Evolutionary conservation across 2,329 filamentous ascomycete genomes (phyloP).

Genomic region (Fusarium verticillioides): DNA sequence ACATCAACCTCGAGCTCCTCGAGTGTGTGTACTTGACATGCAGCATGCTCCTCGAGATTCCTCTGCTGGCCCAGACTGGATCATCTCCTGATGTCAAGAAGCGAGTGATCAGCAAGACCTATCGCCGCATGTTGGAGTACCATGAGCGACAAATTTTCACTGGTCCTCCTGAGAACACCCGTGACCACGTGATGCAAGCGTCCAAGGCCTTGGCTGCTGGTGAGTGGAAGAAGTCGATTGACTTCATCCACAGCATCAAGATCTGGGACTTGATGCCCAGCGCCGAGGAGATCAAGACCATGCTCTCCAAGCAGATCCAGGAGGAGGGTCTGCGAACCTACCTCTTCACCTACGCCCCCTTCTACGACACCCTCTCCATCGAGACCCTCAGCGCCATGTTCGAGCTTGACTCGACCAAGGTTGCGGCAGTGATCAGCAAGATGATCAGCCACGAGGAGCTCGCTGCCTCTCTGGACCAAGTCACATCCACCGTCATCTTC

Average conservation of each 20-base stretch:
- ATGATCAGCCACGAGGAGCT: conserved; percentile 99
- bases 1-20: conserved; percentile 98
- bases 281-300: conserved; percentile 91
- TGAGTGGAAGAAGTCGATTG: conserved; percentile 97
- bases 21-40: conserved; percentile 99
- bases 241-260: conserved; percentile 97
- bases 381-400: conserved; percentile 92
- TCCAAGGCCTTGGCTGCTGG: conserved; percentile 96
- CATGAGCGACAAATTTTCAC: conserved; percentile 99
- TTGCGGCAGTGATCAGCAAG: conserved; percentile 94
- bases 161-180: conserved; percentile 96
- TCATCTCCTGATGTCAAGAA: conserved; percentile 98
- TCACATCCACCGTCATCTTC: conserved; percentile 98
- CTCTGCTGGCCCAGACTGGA: conserved; percentile 93
- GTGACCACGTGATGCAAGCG: conserved; percentile 99
- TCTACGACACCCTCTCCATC: conserved; percentile 96
- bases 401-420: conserved; percentile 90
- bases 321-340: conserved; percentile 98
- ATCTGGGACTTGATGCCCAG: conserved; percentile 99
- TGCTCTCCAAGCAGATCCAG: conserved; percentile 98
- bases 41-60: conserved; percentile 99
- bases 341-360: conserved; percentile 98
- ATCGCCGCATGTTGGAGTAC: conserved; percentile 98
- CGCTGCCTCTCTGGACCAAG: conserved; percentile 94
- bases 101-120: conserved; percentile 98